Percentiles rank a stretch among this genome's conserved stretches.
These are phyloP conservation scores for Saccharomyces paradoxus DNA, from an alignment of 805 yeast genomes.

Conservation along the genomic window DNA sequence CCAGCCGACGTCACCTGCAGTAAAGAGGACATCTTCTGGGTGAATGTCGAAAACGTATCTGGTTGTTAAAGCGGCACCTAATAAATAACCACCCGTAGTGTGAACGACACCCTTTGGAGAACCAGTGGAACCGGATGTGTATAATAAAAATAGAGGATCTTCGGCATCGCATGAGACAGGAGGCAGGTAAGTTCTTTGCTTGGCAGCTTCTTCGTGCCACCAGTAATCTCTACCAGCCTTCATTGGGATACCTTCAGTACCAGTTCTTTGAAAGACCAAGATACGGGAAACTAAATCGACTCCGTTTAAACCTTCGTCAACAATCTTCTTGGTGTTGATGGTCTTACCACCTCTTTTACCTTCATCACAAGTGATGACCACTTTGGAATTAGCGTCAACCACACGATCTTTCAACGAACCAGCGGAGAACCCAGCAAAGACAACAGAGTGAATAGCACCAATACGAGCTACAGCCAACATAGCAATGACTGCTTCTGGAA, in stretches of 20 bases:
- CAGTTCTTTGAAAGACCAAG: slow-evolving; percentile 83
- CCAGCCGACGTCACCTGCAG: slow-evolving; percentile 98
- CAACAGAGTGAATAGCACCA: slow-evolving; percentile 94
- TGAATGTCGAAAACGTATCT: slow-evolving; percentile 87
- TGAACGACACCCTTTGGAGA: slow-evolving; percentile 95
- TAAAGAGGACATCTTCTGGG: slow-evolving; percentile 73
- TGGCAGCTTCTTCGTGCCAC: slow-evolving; percentile 88
- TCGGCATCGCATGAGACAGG: slow-evolving; percentile 83
- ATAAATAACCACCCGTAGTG: slow-evolving; percentile 81
- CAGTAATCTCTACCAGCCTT: slow-evolving; percentile 75
- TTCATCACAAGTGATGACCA: slow-evolving; percentile 86
- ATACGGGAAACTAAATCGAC: slow-evolving; percentile 73
- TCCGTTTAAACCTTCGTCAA: slow-evolving; percentile 80
- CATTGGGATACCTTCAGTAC: slow-evolving; percentile 63
- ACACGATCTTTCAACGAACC: slow-evolving; percentile 85
- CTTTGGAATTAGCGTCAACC: slow-evolving; percentile 73
- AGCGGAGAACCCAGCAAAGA: slow-evolving; percentile 93
- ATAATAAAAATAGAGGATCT: slow-evolving; percentile 86
- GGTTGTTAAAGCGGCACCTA: slow-evolving; percentile 83
- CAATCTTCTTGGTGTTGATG: slow-evolving; percentile 82
- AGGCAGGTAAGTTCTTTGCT: slow-evolving; percentile 78
- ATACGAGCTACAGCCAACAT: slow-evolving; percentile 86
- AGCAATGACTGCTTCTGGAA: slow-evolving; percentile 92
- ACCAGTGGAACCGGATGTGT: slow-evolving; percentile 95
- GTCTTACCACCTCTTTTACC: slow-evolving; percentile 88